Evolutionary conservation across 495 filamentous ascomycete genomes (phyloP), one percentile per base, ranked within the genome.

Genomic region (Immersiella caudata): DNA sequence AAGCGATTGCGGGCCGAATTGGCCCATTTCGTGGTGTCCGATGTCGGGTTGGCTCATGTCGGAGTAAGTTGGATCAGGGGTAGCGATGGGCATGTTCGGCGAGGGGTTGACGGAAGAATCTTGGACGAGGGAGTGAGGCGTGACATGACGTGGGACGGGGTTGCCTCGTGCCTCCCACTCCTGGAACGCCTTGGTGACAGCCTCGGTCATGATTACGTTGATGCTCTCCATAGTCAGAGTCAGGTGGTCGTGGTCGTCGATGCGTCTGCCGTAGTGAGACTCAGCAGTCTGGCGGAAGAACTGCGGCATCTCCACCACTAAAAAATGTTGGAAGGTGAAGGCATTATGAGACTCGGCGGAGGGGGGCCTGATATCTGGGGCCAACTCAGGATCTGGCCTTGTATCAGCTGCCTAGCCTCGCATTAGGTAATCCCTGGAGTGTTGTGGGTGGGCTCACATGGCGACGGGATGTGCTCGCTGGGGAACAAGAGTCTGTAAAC

Each of bases 401-500:
- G 26, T 50, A 26, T 73, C 67, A 73, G 74, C 67, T 18, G 68
- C 50, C 63, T 51, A 36, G 52, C 20, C 60, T 29, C 51, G 33
- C 24, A 64, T 52, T 62, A 61, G n/a, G 40, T 18, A 16, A 63
- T 7, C 22, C 36, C 22, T 33, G 62, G 62, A 55, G 5, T 24
- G 20, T 9, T 16, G 35, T 36, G 35, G 6, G 49, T n/a, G 27
- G 6, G 71, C 74, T 73, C 60, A 76, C 74, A 77, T 25, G 75
- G 75, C 24, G 75, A 77, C 22, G 73, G 75, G n/a, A 75, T 62
- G 50, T 8, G 54, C 18, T 72, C 70, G 22, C 65, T 49, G 6
- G 75, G 75, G 46, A 78, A 76, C 2, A 78, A 65, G 8, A 75
- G 69, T 6, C 58, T 63, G 62, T 76, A 78, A 0, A 78, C 71